phyloP scores from a whole-genome alignment of 768 basidiomycete genomes.

The Glaciozyma antarctica region DNA sequence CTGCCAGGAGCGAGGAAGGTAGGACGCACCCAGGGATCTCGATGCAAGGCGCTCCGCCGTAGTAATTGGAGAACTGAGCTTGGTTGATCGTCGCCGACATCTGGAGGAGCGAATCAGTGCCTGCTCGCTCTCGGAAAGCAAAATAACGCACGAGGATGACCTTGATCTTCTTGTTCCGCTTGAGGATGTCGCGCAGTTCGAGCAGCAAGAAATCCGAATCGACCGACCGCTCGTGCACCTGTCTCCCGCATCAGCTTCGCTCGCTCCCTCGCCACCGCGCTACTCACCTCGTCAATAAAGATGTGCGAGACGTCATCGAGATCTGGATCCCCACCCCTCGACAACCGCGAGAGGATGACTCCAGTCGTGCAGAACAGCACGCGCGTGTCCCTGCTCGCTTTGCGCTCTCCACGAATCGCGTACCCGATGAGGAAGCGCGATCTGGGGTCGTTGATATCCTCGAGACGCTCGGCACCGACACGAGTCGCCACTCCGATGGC shows the following conservation, averaged over 20 bases:
- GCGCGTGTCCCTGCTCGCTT: constrained; percentile 56
- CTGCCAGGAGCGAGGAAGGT: neutral
- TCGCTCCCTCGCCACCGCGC: neutral
- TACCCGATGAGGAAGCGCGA: constrained; percentile 72
- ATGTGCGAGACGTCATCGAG: constrained; percentile 68
- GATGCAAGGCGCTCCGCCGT: constrained; percentile 66
- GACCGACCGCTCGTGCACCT: constrained; percentile 87
- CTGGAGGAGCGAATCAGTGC: constrained; percentile 3
- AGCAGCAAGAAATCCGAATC: constrained; percentile 83
- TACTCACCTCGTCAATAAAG: constrained; percentile 73
- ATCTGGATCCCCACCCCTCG: constrained; percentile 55
- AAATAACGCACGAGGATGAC: constrained; percentile 49
- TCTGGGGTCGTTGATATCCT: constrained; percentile 48
- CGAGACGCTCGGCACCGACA: constrained; percentile 61
- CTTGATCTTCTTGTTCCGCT: constrained; percentile 56
- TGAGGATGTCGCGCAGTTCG: constrained; percentile 66
- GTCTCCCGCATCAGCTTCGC: neutral
- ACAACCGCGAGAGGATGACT: constrained; percentile 70
- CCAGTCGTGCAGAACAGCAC: constrained; percentile 88
- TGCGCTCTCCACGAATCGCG: constrained; percentile 76
- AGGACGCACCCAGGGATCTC: constrained; percentile 72
- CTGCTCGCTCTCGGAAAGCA: neutral
- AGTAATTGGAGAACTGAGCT: constrained; percentile 71
- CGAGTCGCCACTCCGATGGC: constrained; percentile 81
- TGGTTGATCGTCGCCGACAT: constrained; percentile 97